A percentile compares a stretch with the other conserved stretches of the same genome.
These are phyloP conservation scores for Trichoderma sp. DNA, from an alignment of 2,329 filamentous ascomycete genomes.

Conservation along the genomic window DNA sequence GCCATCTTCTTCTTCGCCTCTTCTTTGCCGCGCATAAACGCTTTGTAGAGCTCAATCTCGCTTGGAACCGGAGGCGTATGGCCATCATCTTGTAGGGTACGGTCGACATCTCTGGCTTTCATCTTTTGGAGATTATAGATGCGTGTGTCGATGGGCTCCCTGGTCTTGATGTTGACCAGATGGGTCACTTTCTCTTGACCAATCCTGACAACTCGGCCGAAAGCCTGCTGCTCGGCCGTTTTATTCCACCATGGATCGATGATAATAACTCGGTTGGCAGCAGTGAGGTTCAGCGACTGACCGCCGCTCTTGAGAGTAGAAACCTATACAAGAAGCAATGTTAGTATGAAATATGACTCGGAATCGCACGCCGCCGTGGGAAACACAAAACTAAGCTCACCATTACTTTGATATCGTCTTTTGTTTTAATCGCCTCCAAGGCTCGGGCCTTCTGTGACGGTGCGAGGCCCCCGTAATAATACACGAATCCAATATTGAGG, in stretches of 20 bases:
- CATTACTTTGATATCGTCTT: not conserved
- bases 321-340: not conserved
- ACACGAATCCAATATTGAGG: not conserved
- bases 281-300: constrained; percentile 44
- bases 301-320: constrained; percentile 39
- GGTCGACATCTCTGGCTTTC: constrained; percentile 8
- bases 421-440: not conserved
- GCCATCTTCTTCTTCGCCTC: not conserved
- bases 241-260: constrained; percentile 65
- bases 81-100: constrained; percentile 16
- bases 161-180: not conserved
- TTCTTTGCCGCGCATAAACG: not conserved
- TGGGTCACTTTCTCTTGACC: constrained; percentile 39
- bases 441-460: not conserved
- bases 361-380: no score
- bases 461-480: not conserved
- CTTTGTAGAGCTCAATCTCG: not conserved
- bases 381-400: not conserved
- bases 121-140: not conserved
- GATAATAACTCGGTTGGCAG: constrained; percentile 55
- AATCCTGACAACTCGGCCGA: constrained; percentile 62
- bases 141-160: not conserved
- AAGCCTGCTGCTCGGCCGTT: constrained; percentile 62
- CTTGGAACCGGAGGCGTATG: not conserved
- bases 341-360: not conserved